phyloP scores from a whole-genome alignment of 2,329 filamentous ascomycete species.

The Simplicillium sp. region DNA sequence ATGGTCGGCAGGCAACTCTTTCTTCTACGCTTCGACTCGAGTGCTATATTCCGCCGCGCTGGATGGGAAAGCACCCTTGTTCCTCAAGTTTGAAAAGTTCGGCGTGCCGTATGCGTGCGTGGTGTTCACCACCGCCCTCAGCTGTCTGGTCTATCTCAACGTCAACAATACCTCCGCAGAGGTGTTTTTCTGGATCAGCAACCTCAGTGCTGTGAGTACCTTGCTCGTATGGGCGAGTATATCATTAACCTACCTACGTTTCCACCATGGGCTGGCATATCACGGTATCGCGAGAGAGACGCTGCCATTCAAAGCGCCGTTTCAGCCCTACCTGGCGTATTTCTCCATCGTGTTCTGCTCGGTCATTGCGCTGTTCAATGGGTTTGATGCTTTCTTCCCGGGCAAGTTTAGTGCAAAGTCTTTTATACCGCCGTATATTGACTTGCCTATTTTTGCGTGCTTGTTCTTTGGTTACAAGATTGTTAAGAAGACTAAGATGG shows the following conservation, averaged over 20 bases:
- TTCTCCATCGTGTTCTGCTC: constrained; percentile 51
- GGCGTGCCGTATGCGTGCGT: constrained; percentile 21
- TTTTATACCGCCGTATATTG: constrained; percentile 62
- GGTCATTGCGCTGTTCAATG: constrained; percentile 61
- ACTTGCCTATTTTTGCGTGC: constrained; percentile 56
- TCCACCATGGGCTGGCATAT: constrained; percentile 54
- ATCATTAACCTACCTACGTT: constrained; percentile 59
- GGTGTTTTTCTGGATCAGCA: constrained; percentile 54
- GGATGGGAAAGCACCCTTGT: constrained; percentile 27
- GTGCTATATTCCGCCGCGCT: constrained; percentile 38
- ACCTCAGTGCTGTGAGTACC: constrained; percentile 57
- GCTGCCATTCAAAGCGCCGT: constrained; percentile 54
- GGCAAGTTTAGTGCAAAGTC: constrained; percentile 29
- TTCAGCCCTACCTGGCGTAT: constrained; percentile 61
- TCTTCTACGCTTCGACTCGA: constrained; percentile 40
- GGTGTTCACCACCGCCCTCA: constrained; percentile 37
- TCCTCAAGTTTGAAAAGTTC: constrained; percentile 19
- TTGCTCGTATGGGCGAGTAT: constrained; percentile 61
- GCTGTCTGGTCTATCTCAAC: constrained; percentile 53
- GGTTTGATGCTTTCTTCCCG: constrained; percentile 63
- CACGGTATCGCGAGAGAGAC: constrained; percentile 56
- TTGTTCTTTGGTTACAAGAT: constrained; percentile 58
- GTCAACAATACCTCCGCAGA: constrained; percentile 47
- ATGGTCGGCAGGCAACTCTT: constrained; percentile 49
- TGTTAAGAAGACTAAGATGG: constrained; percentile 46